Evolutionary conservation across 73 alveolate genomes (phyloP), one percentile per base, ranked within the genome.

Genomic region (Symbiodinium natans): DNA sequence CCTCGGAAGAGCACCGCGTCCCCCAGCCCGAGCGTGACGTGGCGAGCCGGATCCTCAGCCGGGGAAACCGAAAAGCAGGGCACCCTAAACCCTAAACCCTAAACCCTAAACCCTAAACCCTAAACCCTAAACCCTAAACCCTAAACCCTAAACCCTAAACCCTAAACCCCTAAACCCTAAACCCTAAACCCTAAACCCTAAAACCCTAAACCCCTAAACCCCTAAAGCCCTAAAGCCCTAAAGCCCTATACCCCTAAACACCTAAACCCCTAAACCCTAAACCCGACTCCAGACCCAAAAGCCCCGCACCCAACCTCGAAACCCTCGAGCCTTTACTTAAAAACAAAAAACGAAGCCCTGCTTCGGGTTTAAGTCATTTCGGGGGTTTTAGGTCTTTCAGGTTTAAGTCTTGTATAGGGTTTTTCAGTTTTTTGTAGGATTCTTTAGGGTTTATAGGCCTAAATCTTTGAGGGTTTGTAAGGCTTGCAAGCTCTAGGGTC

Each of bases 1-100:
- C 92, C 93, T 33, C 93, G 93, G 56, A 86, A 86, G 17, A 86
- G 93, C 82, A 86, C 93, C 6, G 93, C 93, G 31, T 86, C 93
- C 48, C 93, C 93, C 68, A 40, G 0, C 33, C 41, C 54, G 31
- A 83, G 41, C 43, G 92, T 17, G 42, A 83, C 92, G 33, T 23
- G 29, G 42, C 92, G 92, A 17, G 92, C 92, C 43, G 92, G 92
- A 21, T n/a, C 23, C 92, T 83, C 41, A 36, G 85, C 19, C 4
- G 43, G 80, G 38, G 38, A 29, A 63, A 63, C 15, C 34, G 80
- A 43, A 43, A 11, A 11, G 56, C 56, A 46, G 59, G 59, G 59
- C 13, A 56, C 31, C 77, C 39, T 23, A 27, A 27, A 10, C 77
- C 77, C 77, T 3, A 63, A 52, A 52, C 68, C 68, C 68, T 27